Base-by-base conservation (phyloP, 805 yeast species). In the Myxozyma kluyveri region DNA sequence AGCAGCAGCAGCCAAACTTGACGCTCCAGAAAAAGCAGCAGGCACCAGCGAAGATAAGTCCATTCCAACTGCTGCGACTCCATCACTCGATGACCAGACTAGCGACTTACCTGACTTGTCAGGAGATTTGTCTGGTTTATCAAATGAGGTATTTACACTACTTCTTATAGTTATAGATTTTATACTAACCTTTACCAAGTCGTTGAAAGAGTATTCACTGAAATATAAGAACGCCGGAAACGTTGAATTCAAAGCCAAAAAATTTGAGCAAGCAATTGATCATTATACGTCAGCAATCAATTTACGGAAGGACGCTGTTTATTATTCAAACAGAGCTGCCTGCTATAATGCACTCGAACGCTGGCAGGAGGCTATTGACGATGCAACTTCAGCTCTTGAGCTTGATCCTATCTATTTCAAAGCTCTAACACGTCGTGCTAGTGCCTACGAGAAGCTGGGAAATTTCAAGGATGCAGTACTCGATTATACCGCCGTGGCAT, bases 241-340 rank as follows among this genome's bases (percentile, higher is more conserved):
- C 70, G 76, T 75, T 47, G 80, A 74, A 52, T 93, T 87, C 76
- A 86, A 84, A 69, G 65, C 66, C 31, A 84, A 86, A 71, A 74
- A 84, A 47, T 86, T 76, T 65, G 77, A 80, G 49, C 76, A 77
- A n/a, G 98, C 98, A 40, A 80, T 89, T 63, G 80, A 78, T 41
- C 84, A 77, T 69, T 93, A 93, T 74, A 69, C 87, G 39, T 80
- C 79, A 51, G 98, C 99, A 9, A 75, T 93, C 61, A 67, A 75
- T 49, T 84, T 84, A 67, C 71, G 76, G 61, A 57, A 57, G 38
- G 97, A 93, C 70, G 89, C 97, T 3, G 86, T 90, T 32, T 93
- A 79, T 73, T 91, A 84, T 73, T 88, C 97, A 56, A 93, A 93
- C 76, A 83, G 97, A 72, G 89, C 98, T 26, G 99, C 99, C 17